Base-by-base conservation (phyloP, 768 basidiomycete species). In the Cyclocybe cylindracea region DNA sequence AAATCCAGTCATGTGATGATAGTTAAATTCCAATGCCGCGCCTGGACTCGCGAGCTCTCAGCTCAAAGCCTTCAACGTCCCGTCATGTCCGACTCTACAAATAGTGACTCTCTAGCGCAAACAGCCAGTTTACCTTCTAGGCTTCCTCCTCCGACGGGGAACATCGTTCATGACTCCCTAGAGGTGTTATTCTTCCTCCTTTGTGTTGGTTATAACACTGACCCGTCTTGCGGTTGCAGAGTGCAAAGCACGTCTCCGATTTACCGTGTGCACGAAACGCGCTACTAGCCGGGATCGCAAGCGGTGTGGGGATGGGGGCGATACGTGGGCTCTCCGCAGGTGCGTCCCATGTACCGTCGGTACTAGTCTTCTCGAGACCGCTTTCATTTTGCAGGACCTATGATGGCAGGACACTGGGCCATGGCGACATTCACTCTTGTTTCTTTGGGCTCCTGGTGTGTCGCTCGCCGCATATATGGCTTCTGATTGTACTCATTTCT, bases 191-290 rank as follows among this genome's bases (percentile, higher is more conserved):
- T 24, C 18, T 32, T n/a, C 43, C 35, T 39, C 29, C 1, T 31
- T 40, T 40, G 2, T 32, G 10, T 14, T 16, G 11, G 39, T 16
- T 39, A 35, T 7, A 43, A 7, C 24, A 24, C 11, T 53, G 47
- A 35, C 46, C 37, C 24, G 53, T 36, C 4, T 34, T 39, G 7
- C 19, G 34, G 39, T 45, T 54, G 37, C 57, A 78, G 76, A 87
- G 87, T 66, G 70, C 84, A 13, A 72, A 75, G 55, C 78, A 82
- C 63, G 77, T 92, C 44, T 76, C 77, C 45, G 82, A 89, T 59
- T 76, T 91, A 9, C 91, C 89, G 2, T 93, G 91, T 62, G 87
- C 86, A 43, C 77, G 91, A 35, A 86, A 80, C 53, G 87, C 87
- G 62, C 69, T 93, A 35, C 69, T 93, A 57, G 80, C 78, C 46